Percentiles rank a stretch among this genome's conserved stretches.
Conservation (phyloP, 192 early-diverging fungal genomes). For the Glomus cerebriforme region DNA sequence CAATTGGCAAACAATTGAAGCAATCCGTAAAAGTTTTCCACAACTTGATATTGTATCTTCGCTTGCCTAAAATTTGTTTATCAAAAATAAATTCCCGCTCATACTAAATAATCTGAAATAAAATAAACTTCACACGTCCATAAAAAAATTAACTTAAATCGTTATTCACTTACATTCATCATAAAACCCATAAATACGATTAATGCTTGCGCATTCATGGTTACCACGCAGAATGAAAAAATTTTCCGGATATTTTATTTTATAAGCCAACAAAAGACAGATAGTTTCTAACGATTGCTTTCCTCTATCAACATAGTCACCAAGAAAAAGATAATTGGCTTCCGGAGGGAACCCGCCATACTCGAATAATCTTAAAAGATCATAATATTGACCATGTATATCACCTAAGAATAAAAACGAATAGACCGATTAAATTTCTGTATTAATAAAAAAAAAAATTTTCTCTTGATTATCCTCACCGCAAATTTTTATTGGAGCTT, state of each 20-base stretch:
- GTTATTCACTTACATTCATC: constrained; percentile 78
- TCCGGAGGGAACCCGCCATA: constrained; percentile 96
- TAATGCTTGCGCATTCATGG: constrained; percentile 97
- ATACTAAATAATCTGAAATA: background rate
- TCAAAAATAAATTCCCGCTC: background rate
- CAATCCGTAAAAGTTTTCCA: constrained; percentile 99
- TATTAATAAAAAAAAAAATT: background rate
- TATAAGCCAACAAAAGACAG: constrained; percentile 95
- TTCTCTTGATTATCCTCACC: constrained; percentile 52
- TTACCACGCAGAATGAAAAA: constrained; percentile 99
- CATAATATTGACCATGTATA: constrained; percentile 97
- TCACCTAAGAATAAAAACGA: constrained; percentile 43
- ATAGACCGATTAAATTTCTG: too few species aligned
- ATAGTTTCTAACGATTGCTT: constrained; percentile 99
- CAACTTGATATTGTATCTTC: constrained; percentile 97
- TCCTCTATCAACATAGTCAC: constrained; percentile 97
- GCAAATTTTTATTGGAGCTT: constrained; percentile 96
- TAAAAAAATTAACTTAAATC: background rate
- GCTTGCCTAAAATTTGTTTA: constrained; percentile 65
- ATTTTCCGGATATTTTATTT: constrained; percentile 99
- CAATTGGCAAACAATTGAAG: constrained; percentile 97
- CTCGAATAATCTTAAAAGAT: constrained; percentile 92
- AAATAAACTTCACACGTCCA: background rate
- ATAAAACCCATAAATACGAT: constrained; percentile 98
- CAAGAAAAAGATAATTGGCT: constrained; percentile 95